These are phyloP conservation scores for Strobilomyces confusus DNA, from an alignment of 768 basidiomycete genomes.

Conservation along the genomic window DNA sequence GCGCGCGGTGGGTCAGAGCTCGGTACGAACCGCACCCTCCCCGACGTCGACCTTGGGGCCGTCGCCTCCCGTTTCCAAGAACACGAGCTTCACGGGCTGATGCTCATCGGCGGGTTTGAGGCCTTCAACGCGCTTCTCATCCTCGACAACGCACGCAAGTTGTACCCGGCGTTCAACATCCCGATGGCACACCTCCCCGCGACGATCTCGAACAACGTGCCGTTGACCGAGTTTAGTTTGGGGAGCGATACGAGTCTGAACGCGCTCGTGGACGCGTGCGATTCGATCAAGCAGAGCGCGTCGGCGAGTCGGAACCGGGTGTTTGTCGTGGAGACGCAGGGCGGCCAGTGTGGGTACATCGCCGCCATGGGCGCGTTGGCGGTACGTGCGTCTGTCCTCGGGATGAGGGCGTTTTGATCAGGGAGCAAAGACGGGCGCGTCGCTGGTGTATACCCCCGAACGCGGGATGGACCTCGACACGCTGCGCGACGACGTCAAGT, in stretches of 20 bases:
- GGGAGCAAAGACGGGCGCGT: conserved; percentile 94
- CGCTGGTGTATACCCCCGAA: conserved; percentile 93
- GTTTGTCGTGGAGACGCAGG: conserved; percentile 97
- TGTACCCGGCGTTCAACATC: conserved; percentile 91
- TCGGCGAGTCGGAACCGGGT: conserved; percentile 94
- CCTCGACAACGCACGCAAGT: conserved; percentile 73
- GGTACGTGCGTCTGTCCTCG: conserved; percentile 51
- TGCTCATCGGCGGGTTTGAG: conserved; percentile 97
- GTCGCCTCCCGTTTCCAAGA: conserved; percentile 91
- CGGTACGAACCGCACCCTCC: conserved; percentile 90
- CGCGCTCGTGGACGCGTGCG: conserved; percentile 94
- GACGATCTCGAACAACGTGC: conserved; percentile 97
- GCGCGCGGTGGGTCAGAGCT: conserved; percentile 96
- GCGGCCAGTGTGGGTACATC: conserved; percentile 94
- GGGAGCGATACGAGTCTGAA: conserved; percentile 98
- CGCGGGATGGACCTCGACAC: conserved; percentile 79
- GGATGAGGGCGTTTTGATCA: no score
- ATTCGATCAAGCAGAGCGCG: conserved; percentile 98
- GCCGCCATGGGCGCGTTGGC: conserved; percentile 95
- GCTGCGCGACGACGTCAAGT: conserved; percentile 80
- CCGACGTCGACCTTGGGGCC: conserved; percentile 80
- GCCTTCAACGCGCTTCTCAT: conserved; percentile 78
- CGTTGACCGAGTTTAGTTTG: conserved; percentile 92
- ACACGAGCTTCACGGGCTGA: conserved; percentile 68
- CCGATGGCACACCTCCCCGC: conserved; percentile 96